Evolutionary conservation across 192 early-diverging fungal species (phyloP).

Genomic region (Geranomyces michiganensis): DNA sequence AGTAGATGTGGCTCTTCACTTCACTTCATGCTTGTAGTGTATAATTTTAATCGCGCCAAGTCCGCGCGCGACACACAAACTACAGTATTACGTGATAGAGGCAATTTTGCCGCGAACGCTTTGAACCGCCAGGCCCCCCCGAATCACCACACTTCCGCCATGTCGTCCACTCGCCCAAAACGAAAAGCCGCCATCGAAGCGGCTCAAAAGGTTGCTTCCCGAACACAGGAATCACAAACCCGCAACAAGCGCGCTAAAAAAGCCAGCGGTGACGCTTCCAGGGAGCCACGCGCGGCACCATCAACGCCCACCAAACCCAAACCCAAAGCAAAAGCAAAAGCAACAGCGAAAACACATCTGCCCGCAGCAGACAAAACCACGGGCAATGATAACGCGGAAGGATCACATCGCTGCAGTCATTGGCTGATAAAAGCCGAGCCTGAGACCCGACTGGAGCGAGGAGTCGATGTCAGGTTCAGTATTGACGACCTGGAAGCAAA

Average conservation of each 20-base stretch:
- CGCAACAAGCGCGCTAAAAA: neutral
- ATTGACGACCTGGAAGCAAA: constrained; percentile 16
- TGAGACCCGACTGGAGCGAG: constrained; percentile 68
- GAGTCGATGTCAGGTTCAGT: constrained; percentile 58
- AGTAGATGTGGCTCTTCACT: too few relatives aligned
- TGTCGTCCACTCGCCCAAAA: neutral
- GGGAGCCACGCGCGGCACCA: neutral
- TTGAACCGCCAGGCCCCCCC: too few relatives aligned
- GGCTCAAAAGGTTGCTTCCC: neutral
- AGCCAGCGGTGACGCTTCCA: neutral
- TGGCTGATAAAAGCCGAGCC: constrained; percentile 86
- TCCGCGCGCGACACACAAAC: too few relatives aligned
- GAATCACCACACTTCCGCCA: too few relatives aligned
- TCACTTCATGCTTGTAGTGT: too few relatives aligned
- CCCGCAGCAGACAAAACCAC: neutral
- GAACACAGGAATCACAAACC: neutral
- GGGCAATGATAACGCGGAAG: neutral
- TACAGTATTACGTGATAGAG: too few relatives aligned
- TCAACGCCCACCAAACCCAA: neutral
- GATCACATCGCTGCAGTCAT: constrained; percentile 26
- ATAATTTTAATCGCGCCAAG: too few relatives aligned
- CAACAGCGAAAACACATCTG: neutral
- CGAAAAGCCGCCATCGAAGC: neutral
- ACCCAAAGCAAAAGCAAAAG: neutral
- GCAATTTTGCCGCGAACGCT: too few relatives aligned